Evolutionary conservation across 2,329 filamentous ascomycete genomes (phyloP), one percentile per base, ranked within the genome.

Genomic region (Fusarium ambrosium): DNA sequence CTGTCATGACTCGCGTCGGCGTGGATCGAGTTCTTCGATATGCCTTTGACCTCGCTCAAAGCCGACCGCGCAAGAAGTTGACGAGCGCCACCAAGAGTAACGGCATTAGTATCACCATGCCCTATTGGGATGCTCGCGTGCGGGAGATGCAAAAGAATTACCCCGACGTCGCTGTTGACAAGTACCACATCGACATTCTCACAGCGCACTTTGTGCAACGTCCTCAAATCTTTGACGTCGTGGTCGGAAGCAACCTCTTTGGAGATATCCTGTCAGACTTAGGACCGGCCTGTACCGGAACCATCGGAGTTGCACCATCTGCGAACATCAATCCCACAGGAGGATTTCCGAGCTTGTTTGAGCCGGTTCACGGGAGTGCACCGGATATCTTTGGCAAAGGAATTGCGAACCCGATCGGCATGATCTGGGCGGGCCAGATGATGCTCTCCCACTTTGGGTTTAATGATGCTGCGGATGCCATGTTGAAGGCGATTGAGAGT

Each of bases 371-470:
- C 80, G 93, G 92, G 87, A 89, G 79, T 55, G 93, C 93, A 6
- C 92, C 92, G 16, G 93, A 95, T 77, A 94, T 95, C 71, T 89
- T 89, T 10, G 92, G 92, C 62, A 88, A 92, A 81, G 92, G 91
- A n/a, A 88, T 93, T 56, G 92, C 93, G 65, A 94, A 95, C 82
- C 93, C 93, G 2, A 86, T 94, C 29, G 93, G 92, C 2, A 91
- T 91, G 80, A 90, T 94, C 41, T 93, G 92, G 92, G 92, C 91
- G 1, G 91, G 89, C 0, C 90, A 91, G 6, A 92, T 93, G 84
- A 90, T 94, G 76, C 22, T 81, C 2, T 66, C 77, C 1, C 80
- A 80, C 7, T 79, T 81, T 43, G 78, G 77, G 2, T 69, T 69
- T 6, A 59, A 41, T 1, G 78, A 75, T 1, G 80, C 80, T 0